phyloP scores from a whole-genome alignment of 2,329 filamentous ascomycete species.

The Verticillium klebahnii region DNA sequence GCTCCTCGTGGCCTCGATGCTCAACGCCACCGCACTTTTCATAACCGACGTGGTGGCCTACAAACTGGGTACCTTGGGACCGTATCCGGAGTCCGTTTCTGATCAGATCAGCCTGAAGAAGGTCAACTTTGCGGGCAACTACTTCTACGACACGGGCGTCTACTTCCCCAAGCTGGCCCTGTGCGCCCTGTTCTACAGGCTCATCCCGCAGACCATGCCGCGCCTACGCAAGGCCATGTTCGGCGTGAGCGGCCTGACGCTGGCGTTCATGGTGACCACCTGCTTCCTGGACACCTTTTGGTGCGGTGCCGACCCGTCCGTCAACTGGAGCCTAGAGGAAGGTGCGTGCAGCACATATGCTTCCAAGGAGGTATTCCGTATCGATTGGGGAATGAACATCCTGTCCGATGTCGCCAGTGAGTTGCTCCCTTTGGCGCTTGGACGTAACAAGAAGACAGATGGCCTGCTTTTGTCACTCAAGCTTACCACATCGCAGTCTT shows the following conservation, averaged over 20 bases:
- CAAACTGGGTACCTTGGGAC: conserved; percentile 20
- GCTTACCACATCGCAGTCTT: conserved; percentile 10
- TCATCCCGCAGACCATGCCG: conserved; percentile 20
- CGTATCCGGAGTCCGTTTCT: background rate
- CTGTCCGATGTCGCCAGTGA: conserved; percentile 16
- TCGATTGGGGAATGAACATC: conserved; percentile 24
- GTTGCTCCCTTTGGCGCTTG: background rate
- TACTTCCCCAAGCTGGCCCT: conserved; percentile 23
- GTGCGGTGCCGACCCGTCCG: conserved; percentile 20
- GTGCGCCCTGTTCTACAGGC: conserved; percentile 21
- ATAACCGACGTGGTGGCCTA: conserved; percentile 20
- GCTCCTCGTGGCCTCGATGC: conserved; percentile 18
- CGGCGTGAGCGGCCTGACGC: conserved; percentile 15
- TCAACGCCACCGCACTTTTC: conserved; percentile 21
- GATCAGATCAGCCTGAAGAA: conserved; percentile 19
- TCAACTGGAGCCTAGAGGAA: conserved; percentile 20
- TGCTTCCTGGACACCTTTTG: conserved; percentile 24
- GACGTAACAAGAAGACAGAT: no score
- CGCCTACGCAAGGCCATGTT: conserved; percentile 17
- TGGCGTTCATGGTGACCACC: conserved; percentile 17
- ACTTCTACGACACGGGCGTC: conserved; percentile 24
- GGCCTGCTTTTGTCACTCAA: background rate
- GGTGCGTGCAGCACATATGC: conserved; percentile 18
- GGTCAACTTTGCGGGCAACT: conserved; percentile 23
- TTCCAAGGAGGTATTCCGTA: conserved; percentile 20